phyloP scores from a whole-genome alignment of 2,329 filamentous ascomycete species.

The Penicillium sp. region DNA sequence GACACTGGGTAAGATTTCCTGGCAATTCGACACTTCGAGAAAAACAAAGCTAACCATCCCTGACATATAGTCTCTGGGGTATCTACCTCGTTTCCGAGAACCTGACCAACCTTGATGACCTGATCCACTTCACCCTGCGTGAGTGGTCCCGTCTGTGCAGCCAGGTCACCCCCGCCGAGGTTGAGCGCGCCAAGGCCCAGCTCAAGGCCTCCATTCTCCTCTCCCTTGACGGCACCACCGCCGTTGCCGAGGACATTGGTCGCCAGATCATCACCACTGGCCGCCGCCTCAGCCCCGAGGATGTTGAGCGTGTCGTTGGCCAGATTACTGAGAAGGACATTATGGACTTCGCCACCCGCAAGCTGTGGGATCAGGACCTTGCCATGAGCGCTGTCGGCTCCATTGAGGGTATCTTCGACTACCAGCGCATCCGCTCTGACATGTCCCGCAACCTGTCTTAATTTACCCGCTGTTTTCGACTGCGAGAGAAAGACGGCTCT shows the following conservation, averaged over 20 bases:
- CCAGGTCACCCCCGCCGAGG: conserved; percentile 85
- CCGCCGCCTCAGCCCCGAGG: conserved; percentile 82
- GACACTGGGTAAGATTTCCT: conserved; percentile 82
- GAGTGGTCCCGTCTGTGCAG: conserved; percentile 96
- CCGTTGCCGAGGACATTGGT: conserved; percentile 96
- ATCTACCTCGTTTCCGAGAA: conserved; percentile 97
- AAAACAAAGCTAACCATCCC: background rate
- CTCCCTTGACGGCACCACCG: conserved; percentile 94
- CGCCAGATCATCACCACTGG: conserved; percentile 98
- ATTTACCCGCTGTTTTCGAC: conserved; percentile 12
- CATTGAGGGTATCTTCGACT: conserved; percentile 75
- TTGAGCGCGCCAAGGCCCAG: conserved; percentile 98
- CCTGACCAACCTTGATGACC: conserved; percentile 83
- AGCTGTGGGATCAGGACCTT: conserved; percentile 96
- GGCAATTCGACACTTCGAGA: too few relatives aligned
- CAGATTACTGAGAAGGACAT: conserved; percentile 92
- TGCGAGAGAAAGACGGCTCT: conserved; percentile 24
- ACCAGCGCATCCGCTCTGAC: conserved; percentile 64
- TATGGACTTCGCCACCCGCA: conserved; percentile 92
- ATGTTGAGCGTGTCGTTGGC: conserved; percentile 91
- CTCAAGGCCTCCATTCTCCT: conserved; percentile 98
- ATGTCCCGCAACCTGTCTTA: conserved; percentile 72
- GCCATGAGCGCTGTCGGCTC: conserved; percentile 89
- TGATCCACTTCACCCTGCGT: conserved; percentile 96
- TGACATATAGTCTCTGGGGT: conserved; percentile 80